Conservation (phyloP, 2,329 filamentous ascomycete species). For the Trichoderma pleuroti region DNA sequence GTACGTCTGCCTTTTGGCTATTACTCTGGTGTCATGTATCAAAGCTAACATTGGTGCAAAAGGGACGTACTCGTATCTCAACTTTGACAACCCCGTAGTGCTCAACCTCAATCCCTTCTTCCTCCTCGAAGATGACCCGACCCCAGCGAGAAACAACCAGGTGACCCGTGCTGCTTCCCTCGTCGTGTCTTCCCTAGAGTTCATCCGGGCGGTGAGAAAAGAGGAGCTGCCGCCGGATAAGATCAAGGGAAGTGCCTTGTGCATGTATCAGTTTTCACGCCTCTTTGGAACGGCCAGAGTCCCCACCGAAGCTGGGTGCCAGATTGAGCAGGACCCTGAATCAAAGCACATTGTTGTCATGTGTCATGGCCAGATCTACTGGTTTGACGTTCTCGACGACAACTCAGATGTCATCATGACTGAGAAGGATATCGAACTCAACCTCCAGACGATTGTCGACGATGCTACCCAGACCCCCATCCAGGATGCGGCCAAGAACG, state of each 20-base stretch:
- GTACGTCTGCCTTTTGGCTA: slow-evolving; percentile 51
- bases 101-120: slow-evolving; percentile 98
- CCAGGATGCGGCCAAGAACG: slow-evolving; percentile 91
- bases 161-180: slow-evolving; percentile 91
- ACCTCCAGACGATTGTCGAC: slow-evolving; percentile 86
- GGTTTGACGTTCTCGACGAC: slow-evolving; percentile 95
- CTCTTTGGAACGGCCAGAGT: slow-evolving; percentile 93
- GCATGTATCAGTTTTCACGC: slow-evolving; percentile 97
- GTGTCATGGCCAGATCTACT: slow-evolving; percentile 95
- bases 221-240: slow-evolving; percentile 91
- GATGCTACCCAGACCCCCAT: slow-evolving; percentile 88
- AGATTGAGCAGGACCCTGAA: slow-evolving; percentile 91
- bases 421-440: slow-evolving; percentile 87
- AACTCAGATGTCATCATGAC: slow-evolving; percentile 97
- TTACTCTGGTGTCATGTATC: background rate
- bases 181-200: slow-evolving; percentile 83
- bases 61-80: slow-evolving; percentile 99
- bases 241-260: slow-evolving; percentile 76
- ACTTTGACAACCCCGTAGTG: slow-evolving; percentile 96
- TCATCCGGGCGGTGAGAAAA: slow-evolving; percentile 86
- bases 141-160: slow-evolving; percentile 92
- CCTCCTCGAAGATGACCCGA: slow-evolving; percentile 93
- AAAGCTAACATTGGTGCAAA: slow-evolving; percentile 35
- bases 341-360: slow-evolving; percentile 91
- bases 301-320: slow-evolving; percentile 89